Evolutionary conservation across 805 yeast species (phyloP).

Genomic region (Yarrowia sp.): DNA sequence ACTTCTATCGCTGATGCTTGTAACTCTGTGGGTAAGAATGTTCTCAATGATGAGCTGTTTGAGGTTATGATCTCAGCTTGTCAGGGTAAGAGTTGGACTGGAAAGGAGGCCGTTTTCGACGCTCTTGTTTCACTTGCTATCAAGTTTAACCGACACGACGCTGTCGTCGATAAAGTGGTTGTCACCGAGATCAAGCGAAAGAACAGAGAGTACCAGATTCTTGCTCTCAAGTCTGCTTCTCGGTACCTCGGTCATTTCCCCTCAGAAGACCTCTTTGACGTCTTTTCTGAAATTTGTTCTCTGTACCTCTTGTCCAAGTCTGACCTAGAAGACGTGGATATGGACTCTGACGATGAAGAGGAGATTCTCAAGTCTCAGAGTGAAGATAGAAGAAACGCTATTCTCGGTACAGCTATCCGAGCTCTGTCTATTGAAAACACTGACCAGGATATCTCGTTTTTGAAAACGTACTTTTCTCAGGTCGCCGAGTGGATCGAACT

Average conservation of each 20-base stretch:
- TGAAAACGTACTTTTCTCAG: neutral
- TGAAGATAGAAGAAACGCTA: slow-evolving; percentile 9
- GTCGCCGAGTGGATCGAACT: slow-evolving; percentile 6
- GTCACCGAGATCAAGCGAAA: slow-evolving; percentile 62
- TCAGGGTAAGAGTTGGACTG: slow-evolving; percentile 81
- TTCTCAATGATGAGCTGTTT: slow-evolving; percentile 43
- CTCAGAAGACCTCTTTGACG: slow-evolving; percentile 37
- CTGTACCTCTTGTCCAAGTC: slow-evolving; percentile 8
- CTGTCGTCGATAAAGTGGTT: slow-evolving; percentile 47
- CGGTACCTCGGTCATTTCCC: slow-evolving; percentile 47
- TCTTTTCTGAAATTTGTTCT: slow-evolving; percentile 27
- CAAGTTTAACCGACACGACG: slow-evolving; percentile 45
- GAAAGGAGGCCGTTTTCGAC: slow-evolving; percentile 73
- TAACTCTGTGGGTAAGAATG: slow-evolving; percentile 42
- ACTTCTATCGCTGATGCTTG: slow-evolving; percentile 61
- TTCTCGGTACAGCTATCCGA: slow-evolving; percentile 5
- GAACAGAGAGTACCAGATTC: slow-evolving; percentile 61
- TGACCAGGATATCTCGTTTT: neutral
- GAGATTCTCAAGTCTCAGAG: slow-evolving; percentile 1
- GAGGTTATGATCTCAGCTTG: slow-evolving; percentile 57
- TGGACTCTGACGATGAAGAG: slow-evolving; percentile 12
- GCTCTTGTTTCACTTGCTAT: slow-evolving; percentile 62
- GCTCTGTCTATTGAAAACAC: slow-evolving; percentile 14
- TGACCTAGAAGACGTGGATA: slow-evolving; percentile 6
- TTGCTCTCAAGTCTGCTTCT: slow-evolving; percentile 55